Base-by-base conservation (phyloP, 257 asterid species). In the Plantago elongata region DNA sequence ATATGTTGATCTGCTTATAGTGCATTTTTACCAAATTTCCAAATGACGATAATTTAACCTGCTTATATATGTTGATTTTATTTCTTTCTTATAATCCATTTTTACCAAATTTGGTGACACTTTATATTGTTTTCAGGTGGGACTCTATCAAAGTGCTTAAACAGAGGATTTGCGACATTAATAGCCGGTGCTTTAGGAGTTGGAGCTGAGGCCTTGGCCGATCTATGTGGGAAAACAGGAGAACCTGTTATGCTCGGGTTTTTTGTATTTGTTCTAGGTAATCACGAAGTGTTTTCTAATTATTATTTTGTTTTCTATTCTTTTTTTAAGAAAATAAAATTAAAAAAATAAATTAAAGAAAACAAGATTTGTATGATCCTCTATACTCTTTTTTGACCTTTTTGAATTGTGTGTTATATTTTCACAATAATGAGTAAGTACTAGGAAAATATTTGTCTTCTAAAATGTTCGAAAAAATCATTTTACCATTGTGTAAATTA, bases 161-260 rank as follows among this genome's bases (percentile, higher is more conserved):
- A 87, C 70, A 74, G 95, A 57, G 93, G 89, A 1, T 80, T 69
- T 14, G 97, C 95, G 1, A 87, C 97, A 38, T 49, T 87, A 45
- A 3, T 77, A n/a, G 97, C 96, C 0, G 96, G 94, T 48, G 89
- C 71, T 13, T 47, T 90, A 60, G 97, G 95, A 9, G 58, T 90
- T 13, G 97, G 87, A 46, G 94, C 96, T 3, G 89, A 83, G 63
- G 77, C 80, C 66, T 77, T 87, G 70, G 96, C 93, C 11, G 61
- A 61, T 44, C 72, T 75, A 0, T 79, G 79, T 52, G 97, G 97
- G 48, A 61, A 80, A 15, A 69, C 70, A 68, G 95, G 93, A 47
- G 87, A 87, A 54, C 94, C 96, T 5, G 37, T 87, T 9, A 56
- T 90, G 46, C 76, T 90, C 17, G 97, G 89, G 0, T 2, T 83